These are phyloP conservation scores for Aspergillus vadensis DNA, from an alignment of 2,329 filamentous ascomycete species.

Conservation along the genomic window DNA sequence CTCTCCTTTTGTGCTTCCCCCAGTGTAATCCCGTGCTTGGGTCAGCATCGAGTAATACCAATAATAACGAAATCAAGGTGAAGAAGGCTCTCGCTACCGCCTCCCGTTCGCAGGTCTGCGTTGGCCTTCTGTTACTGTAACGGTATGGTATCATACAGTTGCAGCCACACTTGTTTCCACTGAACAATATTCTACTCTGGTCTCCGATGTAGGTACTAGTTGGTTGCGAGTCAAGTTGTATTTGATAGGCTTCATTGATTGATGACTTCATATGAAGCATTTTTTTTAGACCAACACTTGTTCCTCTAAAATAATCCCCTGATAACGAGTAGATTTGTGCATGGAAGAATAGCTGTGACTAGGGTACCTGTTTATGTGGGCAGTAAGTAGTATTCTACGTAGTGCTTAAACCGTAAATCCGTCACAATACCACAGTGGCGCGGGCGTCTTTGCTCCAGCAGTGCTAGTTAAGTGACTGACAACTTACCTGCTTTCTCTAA, in stretches of 20 bases:
- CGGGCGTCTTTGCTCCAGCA: constrained; percentile 5
- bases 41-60: background rate
- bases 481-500: constrained; percentile 12
- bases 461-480: too few relatives aligned
- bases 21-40: background rate
- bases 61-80: background rate
- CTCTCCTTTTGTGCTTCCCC: too few relatives aligned
- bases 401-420: background rate
- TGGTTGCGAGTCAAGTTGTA: background rate
- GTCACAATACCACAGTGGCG: constrained; percentile 15
- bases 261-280: background rate
- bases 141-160: constrained; percentile 18
- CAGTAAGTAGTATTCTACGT: background rate
- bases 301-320: background rate
- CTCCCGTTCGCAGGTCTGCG: constrained; percentile 14
- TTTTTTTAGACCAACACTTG: background rate
- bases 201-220: too few relatives aligned
- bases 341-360: background rate
- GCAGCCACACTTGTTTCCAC: constrained; percentile 14
- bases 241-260: too few relatives aligned
- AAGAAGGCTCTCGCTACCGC: constrained; percentile 9
- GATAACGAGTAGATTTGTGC: background rate
- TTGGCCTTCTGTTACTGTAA: constrained; percentile 6
- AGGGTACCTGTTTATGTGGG: background rate
- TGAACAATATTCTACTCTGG: background rate